A percentile compares a stretch with the other conserved stretches of the same genome.
phyloP scores from a whole-genome alignment of 768 basidiomycete species.

The Agaricus subrufescens region DNA sequence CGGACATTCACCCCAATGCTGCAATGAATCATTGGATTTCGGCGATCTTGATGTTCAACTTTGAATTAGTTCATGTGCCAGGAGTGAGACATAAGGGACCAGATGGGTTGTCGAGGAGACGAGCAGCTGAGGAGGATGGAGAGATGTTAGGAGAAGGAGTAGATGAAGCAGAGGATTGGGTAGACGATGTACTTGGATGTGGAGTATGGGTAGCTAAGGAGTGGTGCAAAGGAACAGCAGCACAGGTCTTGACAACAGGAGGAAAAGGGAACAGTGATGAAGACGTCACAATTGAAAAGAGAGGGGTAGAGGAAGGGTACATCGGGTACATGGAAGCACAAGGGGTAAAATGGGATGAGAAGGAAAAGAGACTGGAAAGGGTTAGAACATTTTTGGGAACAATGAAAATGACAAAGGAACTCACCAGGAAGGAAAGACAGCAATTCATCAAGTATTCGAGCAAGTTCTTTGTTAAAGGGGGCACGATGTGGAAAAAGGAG shows the following conservation, averaged over 20 bases:
- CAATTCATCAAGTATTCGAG: neutral
- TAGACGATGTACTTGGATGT: slow-evolving; percentile 13
- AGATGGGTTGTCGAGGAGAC: slow-evolving; percentile 22
- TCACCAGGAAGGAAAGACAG: no score
- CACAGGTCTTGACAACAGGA: no score
- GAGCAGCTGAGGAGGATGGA: slow-evolving; percentile 8
- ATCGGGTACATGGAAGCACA: no score
- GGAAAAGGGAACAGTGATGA: no score
- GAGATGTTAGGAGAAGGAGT: slow-evolving; percentile 15
- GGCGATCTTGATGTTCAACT: slow-evolving; percentile 31
- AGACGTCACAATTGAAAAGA: no score
- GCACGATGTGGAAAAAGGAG: slow-evolving; percentile 18
- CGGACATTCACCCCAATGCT: slow-evolving; percentile 31
- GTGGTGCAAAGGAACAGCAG: no score
- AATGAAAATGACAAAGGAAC: no score
- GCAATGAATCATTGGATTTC: slow-evolving; percentile 39
- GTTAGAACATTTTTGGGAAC: no score
- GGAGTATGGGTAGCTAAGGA: neutral
- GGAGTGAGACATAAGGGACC: slow-evolving; percentile 17
- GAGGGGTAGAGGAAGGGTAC: no score
- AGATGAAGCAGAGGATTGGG: slow-evolving; percentile 16
- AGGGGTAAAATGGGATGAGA: no score
- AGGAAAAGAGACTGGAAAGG: no score
- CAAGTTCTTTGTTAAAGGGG: slow-evolving; percentile 7
- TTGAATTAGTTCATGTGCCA: slow-evolving; percentile 31